Evolutionary conservation across 2,329 filamentous ascomycete genomes (phyloP).

Genomic region (Graphium sp.): DNA sequence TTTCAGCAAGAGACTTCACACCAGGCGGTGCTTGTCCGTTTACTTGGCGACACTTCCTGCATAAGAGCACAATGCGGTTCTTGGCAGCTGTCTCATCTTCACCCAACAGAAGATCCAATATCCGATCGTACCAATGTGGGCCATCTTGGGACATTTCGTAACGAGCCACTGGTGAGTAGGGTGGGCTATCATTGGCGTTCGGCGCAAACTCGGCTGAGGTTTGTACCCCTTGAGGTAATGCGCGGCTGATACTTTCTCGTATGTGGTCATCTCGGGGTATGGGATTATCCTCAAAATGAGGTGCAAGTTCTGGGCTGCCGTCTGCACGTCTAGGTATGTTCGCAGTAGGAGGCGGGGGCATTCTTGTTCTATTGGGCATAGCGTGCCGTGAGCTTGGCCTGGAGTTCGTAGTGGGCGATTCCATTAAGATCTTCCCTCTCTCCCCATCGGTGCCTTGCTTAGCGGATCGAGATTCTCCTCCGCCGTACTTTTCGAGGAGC

Average conservation of each 20-base stretch:
- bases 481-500: slow-evolving; percentile 86
- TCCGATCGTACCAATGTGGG: slow-evolving; percentile 81
- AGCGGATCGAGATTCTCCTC: slow-evolving; percentile 25
- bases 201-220: slow-evolving; percentile 50
- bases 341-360: slow-evolving; percentile 44
- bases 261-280: too few relatives aligned
- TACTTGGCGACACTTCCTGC: slow-evolving; percentile 64
- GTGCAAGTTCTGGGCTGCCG: slow-evolving; percentile 11
- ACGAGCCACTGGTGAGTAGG: background rate
- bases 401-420: too few relatives aligned
- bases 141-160: slow-evolving; percentile 14
- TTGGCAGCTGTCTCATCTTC: slow-evolving; percentile 88
- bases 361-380: slow-evolving; percentile 22
- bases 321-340: slow-evolving; percentile 31
- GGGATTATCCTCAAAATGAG: too few relatives aligned
- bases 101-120: slow-evolving; percentile 80
- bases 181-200: slow-evolving; percentile 25
- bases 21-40: slow-evolving; percentile 94
- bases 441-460: slow-evolving; percentile 1
- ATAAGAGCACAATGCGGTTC: slow-evolving; percentile 82
- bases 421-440: too few relatives aligned
- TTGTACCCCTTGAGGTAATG: too few relatives aligned
- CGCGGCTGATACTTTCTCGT: too few relatives aligned
- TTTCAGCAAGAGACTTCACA: slow-evolving; percentile 54
- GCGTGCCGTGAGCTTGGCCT: too few relatives aligned